Evolutionary conservation across 2,329 filamentous ascomycete genomes (phyloP).

Genomic region (Venturia pyrina): DNA sequence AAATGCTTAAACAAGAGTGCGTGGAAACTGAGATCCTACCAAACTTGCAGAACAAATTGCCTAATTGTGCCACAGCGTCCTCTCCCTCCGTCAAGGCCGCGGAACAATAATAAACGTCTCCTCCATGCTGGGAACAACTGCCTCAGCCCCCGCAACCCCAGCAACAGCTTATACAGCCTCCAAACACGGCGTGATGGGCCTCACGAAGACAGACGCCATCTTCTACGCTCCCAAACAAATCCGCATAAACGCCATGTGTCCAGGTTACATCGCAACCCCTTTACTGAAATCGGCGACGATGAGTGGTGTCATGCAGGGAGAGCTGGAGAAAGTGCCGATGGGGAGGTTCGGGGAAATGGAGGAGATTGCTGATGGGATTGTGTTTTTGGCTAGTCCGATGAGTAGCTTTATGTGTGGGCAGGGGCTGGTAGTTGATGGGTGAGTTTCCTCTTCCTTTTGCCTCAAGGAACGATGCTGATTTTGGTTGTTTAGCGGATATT

Average conservation of each 20-base stretch:
- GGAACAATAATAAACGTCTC: conserved; percentile 47
- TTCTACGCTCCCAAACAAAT: conserved; percentile 43
- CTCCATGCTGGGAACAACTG: conserved; percentile 42
- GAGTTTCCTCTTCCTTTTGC: not conserved
- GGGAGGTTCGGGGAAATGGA: conserved; percentile 38
- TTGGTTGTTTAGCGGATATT: not conserved
- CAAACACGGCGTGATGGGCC: conserved; percentile 45
- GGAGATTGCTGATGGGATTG: conserved; percentile 45
- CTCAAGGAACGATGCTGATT: not conserved
- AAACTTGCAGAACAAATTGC: conserved; percentile 1
- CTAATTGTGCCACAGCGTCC: conserved; percentile 17
- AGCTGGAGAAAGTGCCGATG: conserved; percentile 38
- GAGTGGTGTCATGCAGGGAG: conserved; percentile 24
- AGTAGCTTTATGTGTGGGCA: conserved; percentile 44
- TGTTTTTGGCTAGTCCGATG: conserved; percentile 42
- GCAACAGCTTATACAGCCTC: conserved; percentile 40
- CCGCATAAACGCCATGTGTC: conserved; percentile 52
- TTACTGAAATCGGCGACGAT: conserved; percentile 22
- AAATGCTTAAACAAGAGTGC: conserved; percentile 42
- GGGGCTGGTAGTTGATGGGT: conserved; percentile 38
- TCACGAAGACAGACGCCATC: conserved; percentile 45
- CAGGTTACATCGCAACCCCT: conserved; percentile 38
- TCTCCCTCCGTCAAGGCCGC: conserved; percentile 24
- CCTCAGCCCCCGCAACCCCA: conserved; percentile 24
- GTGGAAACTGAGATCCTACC: not conserved